phyloP scores from a whole-genome alignment of 75 land plant species.

The Adiantum capillusveneris region DNA sequence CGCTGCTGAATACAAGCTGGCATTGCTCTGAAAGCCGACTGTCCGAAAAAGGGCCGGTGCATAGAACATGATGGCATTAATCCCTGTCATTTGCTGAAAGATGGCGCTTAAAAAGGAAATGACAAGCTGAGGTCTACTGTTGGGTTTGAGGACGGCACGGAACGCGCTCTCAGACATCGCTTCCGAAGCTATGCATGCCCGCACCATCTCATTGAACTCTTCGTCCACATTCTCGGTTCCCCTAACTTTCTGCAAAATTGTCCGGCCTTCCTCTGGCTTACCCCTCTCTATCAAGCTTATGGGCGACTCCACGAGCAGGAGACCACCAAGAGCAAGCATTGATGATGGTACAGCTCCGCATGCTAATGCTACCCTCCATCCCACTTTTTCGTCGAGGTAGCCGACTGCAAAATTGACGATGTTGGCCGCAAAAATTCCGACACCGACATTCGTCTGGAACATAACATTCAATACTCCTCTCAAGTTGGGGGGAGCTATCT shows the following conservation, averaged over 20 bases:
- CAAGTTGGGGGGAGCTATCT: slow-evolving; percentile 37
- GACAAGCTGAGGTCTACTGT: slow-evolving; percentile 27
- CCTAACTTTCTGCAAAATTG: slow-evolving; percentile 22
- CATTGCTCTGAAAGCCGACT: slow-evolving; percentile 21
- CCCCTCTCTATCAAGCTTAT: slow-evolving; percentile 41
- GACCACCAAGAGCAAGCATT: slow-evolving; percentile 25
- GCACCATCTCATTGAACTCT: slow-evolving; percentile 34
- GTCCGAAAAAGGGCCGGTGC: slow-evolving; percentile 29
- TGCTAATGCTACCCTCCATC: slow-evolving; percentile 41
- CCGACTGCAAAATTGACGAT: slow-evolving; percentile 33
- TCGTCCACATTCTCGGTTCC: slow-evolving; percentile 24
- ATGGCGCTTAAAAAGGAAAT: slow-evolving; percentile 13
- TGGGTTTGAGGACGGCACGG: slow-evolving; percentile 14
- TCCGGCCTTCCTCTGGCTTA: slow-evolving; percentile 17
- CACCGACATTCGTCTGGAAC: slow-evolving; percentile 32
- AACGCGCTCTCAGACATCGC: slow-evolving; percentile 9
- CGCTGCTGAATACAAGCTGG: slow-evolving; percentile 16
- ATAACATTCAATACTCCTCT: slow-evolving; percentile 33
- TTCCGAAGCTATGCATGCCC: slow-evolving; percentile 16
- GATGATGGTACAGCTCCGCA: slow-evolving; percentile 34
- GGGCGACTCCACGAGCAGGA: slow-evolving; percentile 39
- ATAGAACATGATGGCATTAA: slow-evolving; percentile 35
- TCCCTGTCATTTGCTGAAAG: slow-evolving; percentile 35
- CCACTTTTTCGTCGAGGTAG: slow-evolving; percentile 13
- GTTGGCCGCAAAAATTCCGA: slow-evolving; percentile 37